Conservation (phyloP, 768 basidiomycete genomes). For the Amanita jacksonii region DNA sequence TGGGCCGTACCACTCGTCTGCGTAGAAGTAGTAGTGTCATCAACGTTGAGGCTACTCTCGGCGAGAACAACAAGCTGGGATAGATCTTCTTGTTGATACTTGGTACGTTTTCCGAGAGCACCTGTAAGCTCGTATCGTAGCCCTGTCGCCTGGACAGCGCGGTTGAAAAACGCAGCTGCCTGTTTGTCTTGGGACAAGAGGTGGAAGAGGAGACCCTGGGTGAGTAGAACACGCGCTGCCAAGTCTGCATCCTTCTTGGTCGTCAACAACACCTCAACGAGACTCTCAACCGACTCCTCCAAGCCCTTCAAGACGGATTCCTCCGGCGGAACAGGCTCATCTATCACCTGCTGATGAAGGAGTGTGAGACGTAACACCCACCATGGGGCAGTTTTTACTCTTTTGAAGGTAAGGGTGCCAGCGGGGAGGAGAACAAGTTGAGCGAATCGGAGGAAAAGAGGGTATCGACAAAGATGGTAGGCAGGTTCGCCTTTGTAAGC, state of each 20-base stretch:
- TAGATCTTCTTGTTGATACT: constrained; percentile 78
- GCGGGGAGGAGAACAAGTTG: constrained; percentile 51
- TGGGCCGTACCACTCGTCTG: constrained; percentile 3
- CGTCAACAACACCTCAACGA: constrained; percentile 15
- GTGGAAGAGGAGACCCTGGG: constrained; percentile 76
- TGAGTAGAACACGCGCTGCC: constrained; percentile 56
- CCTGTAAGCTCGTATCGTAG: constrained; percentile 89
- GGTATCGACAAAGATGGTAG: constrained; percentile 73
- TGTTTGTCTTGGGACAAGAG: constrained; percentile 62
- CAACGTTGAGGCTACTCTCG: constrained; percentile 53
- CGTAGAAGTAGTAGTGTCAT: not conserved
- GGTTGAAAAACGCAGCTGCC: constrained; percentile 70
- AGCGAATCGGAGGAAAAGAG: constrained; percentile 68
- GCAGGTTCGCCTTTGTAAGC: constrained; percentile 88
- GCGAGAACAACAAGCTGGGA: constrained; percentile 92
- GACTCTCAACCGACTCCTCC: constrained; percentile 31
- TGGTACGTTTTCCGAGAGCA: constrained; percentile 87
- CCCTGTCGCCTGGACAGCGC: constrained; percentile 66
- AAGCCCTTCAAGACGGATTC: constrained; percentile 24
- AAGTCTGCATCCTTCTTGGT: constrained; percentile 48
- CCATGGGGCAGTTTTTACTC: constrained; percentile 51
- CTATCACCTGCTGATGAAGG: constrained; percentile 74
- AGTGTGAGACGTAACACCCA: constrained; percentile 74
- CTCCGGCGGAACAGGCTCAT: constrained; percentile 66
- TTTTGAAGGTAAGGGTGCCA: constrained; percentile 28